Conservation (phyloP, 2,329 filamentous ascomycete species). For the Sporothrix luriei region DNA sequence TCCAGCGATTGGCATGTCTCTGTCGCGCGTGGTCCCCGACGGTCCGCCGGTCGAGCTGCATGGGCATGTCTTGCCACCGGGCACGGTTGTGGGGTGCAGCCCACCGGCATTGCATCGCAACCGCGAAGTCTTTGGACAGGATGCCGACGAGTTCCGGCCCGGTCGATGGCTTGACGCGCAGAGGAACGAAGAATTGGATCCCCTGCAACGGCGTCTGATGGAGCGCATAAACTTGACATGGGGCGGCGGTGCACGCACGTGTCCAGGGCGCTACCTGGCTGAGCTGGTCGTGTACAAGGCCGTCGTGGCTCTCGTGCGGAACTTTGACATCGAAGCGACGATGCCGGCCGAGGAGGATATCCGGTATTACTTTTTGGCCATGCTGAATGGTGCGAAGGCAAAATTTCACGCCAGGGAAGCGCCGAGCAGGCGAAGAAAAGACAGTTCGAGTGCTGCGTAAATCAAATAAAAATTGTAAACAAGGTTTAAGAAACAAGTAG, state of each 20-base stretch:
- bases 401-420: conserved; percentile 41
- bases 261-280: conserved; percentile 55
- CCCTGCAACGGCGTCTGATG: conserved; percentile 44
- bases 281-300: conserved; percentile 54
- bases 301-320: conserved; percentile 47
- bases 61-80: conserved; percentile 47
- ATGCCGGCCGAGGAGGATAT: conserved; percentile 47
- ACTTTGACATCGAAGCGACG: conserved; percentile 50
- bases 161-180: conserved; percentile 50
- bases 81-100: conserved; percentile 55
- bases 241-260: conserved; percentile 56
- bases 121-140: conserved; percentile 51
- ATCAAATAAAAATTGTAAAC: not conserved
- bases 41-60: conserved; percentile 44
- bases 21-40: conserved; percentile 51
- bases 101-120: conserved; percentile 56
- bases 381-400: conserved; percentile 52
- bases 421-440: not conserved
- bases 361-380: conserved; percentile 56
- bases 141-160: conserved; percentile 50
- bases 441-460: conserved; percentile 23
- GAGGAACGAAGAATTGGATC: conserved; percentile 33
- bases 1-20: conserved; percentile 56
- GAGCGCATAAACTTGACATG: conserved; percentile 55
- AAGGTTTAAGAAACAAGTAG: not conserved